phyloP scores from a whole-genome alignment of 495 filamentous ascomycete species.

The Penicillium taxi region DNA sequence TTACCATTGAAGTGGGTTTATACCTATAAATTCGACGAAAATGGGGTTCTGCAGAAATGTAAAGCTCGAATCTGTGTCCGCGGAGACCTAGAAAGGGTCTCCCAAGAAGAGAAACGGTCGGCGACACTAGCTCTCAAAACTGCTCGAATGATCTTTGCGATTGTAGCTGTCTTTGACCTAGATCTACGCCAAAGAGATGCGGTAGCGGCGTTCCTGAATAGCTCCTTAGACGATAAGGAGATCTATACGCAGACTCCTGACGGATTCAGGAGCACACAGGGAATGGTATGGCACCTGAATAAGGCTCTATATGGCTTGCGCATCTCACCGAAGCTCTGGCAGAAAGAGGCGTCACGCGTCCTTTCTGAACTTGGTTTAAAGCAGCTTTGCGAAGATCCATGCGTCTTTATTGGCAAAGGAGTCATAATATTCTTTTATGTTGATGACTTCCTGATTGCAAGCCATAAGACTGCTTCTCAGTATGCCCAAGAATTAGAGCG shows the following conservation, averaged over 20 bases:
- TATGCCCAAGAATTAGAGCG: conserved; percentile 1
- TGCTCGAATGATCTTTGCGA: conserved; percentile 3
- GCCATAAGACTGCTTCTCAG: not conserved
- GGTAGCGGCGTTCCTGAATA: conserved; percentile 9
- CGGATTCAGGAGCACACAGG: conserved; percentile 2
- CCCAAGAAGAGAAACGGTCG: conserved; percentile 4
- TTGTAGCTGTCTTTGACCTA: conserved; percentile 4
- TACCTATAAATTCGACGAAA: conserved; percentile 10
- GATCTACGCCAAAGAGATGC: conserved; percentile 3
- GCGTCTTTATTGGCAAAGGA: conserved; percentile 9
- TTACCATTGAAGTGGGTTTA: conserved; percentile 12
- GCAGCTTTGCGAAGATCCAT: conserved; percentile 11
- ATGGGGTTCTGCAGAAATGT: conserved; percentile 7
- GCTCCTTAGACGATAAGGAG: conserved; percentile 1
- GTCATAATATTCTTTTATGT: conserved; percentile 23
- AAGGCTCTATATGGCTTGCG: conserved; percentile 20
- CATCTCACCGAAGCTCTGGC: conserved; percentile 16
- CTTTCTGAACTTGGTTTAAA: conserved; percentile 12
- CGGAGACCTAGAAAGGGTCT: conserved; percentile 8
- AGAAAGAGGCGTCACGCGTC: conserved; percentile 11
- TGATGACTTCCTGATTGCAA: conserved; percentile 15
- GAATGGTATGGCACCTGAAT: conserved; percentile 1
- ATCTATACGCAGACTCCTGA: conserved; percentile 3
- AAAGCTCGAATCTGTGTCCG: conserved; percentile 13
- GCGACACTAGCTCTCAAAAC: conserved; percentile 7